Conservation (phyloP, 1,284 basidiomycete genomes). For the Cutaneotrichosporon sp. region DNA sequence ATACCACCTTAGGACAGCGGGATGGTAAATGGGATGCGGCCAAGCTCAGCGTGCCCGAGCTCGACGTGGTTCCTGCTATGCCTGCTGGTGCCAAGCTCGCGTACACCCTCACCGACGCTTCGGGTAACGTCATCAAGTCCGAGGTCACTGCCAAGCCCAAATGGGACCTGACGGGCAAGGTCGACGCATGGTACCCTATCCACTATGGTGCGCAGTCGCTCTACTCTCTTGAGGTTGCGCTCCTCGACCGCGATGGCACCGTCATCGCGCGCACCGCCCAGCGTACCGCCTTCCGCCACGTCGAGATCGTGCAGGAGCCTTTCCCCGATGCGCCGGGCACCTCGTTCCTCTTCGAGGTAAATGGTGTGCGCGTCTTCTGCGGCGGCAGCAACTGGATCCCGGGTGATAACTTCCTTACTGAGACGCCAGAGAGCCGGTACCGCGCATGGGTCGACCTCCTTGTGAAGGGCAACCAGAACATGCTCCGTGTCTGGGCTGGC, state of each 20-base stretch:
- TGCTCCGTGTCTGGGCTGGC: constrained; percentile 59
- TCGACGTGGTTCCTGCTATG: constrained; percentile 13
- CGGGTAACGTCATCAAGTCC: constrained; percentile 32
- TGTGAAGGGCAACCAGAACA: constrained; percentile 58
- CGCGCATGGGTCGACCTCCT: constrained; percentile 55
- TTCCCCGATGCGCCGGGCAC: constrained; percentile 61
- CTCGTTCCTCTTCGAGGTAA: constrained; percentile 83
- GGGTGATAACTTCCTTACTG: constrained; percentile 80
- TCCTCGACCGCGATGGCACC: constrained; percentile 42
- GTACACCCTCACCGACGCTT: constrained; percentile 18
- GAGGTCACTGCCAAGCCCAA: constrained; percentile 52
- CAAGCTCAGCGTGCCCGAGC: constrained; percentile 6
- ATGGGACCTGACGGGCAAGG: constrained; percentile 56
- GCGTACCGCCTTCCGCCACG: constrained; percentile 71
- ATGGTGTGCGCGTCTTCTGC: constrained; percentile 80
- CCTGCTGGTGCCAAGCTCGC: constrained; percentile 15
- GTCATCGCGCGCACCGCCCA: constrained; percentile 23
- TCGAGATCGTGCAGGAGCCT: constrained; percentile 67
- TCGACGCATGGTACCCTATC: constrained; percentile 73
- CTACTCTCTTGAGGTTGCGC: constrained; percentile 64
- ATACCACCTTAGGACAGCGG: constrained; percentile 47
- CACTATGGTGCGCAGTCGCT: constrained; percentile 75
- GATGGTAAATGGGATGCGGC: constrained; percentile 14
- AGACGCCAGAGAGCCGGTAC: constrained; percentile 59
- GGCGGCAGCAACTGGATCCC: constrained; percentile 95